Evolutionary conservation across 106 monocot genomes (phyloP), one percentile per base, ranked within the genome.

Genomic region (Dioscorea dumetorum): DNA sequence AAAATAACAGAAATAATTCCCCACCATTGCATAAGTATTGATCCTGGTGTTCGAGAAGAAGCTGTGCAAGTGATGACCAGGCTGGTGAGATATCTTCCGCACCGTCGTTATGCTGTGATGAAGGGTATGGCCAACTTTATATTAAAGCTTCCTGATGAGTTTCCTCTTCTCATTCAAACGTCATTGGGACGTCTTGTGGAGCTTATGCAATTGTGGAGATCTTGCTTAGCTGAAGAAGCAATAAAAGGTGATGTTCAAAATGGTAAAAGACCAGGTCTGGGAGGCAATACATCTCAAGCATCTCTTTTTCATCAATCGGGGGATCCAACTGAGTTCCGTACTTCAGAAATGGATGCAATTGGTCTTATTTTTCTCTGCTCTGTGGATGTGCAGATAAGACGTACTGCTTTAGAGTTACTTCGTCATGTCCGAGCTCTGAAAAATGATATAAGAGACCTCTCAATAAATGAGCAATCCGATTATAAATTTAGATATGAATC

Each of bases 41-140:
- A 99, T 82, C 99, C 99, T 69, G 93, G 93, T 75, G 99, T 99
- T 66, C 86, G 99, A 41, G 99, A 93, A 81, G 99, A 99, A 85
- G 93, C 99, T 54, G 90, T 85, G 22, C 99, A 87, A 62, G 99
- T 93, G 33, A 72, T 99, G 71, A 99, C 93, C 56, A 78, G 99
- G 32, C 85, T 99, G 68, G 83, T 93, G 68, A 80, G 83, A 52
- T 85, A 75, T 84, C 80, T 99, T 63, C 99, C 99, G 0, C 84
- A 93, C 61, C 90, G 93, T 56, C 93, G 99, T 70, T 85, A 83
- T 78, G 82, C 89, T 72, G 93, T 99, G n/a, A 68, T 99, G 82
- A 99, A 75, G 58, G 99, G 99, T 50, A 90, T 99, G 99, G 87
- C 93, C 31, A 93, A 75, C 77, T 99, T 99, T 65, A 93, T 93